A percentile compares a stretch with the other conserved stretches of the same genome.
Evolutionary conservation across 306 rosid species (phyloP).

Genomic region (Trifolium repens): DNA sequence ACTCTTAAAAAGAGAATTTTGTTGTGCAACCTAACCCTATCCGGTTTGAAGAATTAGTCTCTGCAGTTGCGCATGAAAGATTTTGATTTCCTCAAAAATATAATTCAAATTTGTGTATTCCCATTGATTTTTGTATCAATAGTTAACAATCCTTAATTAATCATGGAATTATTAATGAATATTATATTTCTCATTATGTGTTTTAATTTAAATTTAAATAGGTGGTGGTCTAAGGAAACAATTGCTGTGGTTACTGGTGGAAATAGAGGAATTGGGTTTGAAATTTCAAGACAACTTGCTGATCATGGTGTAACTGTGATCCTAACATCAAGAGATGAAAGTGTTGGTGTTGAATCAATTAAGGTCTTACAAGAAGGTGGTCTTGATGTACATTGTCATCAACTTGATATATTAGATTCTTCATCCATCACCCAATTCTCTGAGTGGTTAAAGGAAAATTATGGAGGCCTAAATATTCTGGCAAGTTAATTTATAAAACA

Average conservation of each 20-base stretch:
- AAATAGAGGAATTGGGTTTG: conserved; percentile 94
- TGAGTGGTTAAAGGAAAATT: conserved; percentile 70
- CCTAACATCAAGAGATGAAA: conserved; percentile 77
- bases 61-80: neutral
- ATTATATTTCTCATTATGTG: neutral
- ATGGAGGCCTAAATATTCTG: conserved; percentile 87
- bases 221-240: conserved; percentile 97
- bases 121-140: neutral
- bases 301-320: conserved; percentile 79
- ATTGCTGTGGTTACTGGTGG: conserved; percentile 89
- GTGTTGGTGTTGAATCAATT: conserved; percentile 81
- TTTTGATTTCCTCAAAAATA: too few relatives aligned
- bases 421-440: conserved; percentile 59
- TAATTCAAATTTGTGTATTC: too few relatives aligned
- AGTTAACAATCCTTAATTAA: neutral
- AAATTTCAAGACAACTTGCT: conserved; percentile 79
- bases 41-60: too few relatives aligned
- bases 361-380: conserved; percentile 91
- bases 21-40: too few relatives aligned
- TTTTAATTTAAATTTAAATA: conserved; percentile 40
- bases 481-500: conserved; percentile 45
- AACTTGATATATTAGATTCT: conserved; percentile 77
- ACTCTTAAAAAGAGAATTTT: too few relatives aligned
- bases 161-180: conserved; percentile 9
- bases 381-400: conserved; percentile 66